Evolutionary conservation across 1,284 basidiomycete genomes (phyloP).

Genomic region (Trametes hirsuta): DNA sequence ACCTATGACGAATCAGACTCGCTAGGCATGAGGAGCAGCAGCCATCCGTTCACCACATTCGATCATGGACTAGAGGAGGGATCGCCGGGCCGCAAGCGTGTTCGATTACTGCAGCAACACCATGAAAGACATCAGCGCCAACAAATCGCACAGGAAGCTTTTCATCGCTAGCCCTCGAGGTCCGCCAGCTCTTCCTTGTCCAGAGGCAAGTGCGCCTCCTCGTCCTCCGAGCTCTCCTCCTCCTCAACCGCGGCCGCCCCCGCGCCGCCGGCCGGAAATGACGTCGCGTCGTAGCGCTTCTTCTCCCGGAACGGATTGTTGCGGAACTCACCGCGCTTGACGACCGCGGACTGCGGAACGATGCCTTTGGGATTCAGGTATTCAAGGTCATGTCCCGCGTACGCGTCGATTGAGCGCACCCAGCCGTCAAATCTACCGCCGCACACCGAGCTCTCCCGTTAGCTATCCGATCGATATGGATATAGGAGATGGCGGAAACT

Average conservation of each 20-base stretch:
- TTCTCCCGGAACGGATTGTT: constrained; percentile 68
- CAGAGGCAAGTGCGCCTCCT: constrained; percentile 47
- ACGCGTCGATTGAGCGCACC: constrained; percentile 70
- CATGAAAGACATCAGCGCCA: no score
- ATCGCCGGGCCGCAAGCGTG: no score
- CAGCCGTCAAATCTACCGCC: constrained; percentile 71
- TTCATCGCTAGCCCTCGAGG: constrained; percentile 59
- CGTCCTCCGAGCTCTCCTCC: constrained; percentile 53
- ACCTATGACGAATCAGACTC: no score
- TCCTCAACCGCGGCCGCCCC: constrained; percentile 45
- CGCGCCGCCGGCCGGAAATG: constrained; percentile 43
- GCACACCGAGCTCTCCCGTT: no score
- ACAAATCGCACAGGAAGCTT: background rate
- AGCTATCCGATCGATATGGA: no score
- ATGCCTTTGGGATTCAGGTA: constrained; percentile 74
- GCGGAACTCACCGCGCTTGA: constrained; percentile 62
- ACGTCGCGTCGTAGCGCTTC: constrained; percentile 65
- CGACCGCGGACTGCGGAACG: constrained; percentile 68
- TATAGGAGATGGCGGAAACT: background rate
- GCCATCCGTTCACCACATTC: no score
- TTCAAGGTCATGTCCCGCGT: constrained; percentile 68
- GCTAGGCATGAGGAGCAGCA: no score
- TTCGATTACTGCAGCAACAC: no score
- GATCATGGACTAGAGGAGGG: no score
- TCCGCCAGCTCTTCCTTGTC: constrained; percentile 65